Evolutionary conservation across 345 rosid genomes (phyloP).

Genomic region (Gossypium anomalum): DNA sequence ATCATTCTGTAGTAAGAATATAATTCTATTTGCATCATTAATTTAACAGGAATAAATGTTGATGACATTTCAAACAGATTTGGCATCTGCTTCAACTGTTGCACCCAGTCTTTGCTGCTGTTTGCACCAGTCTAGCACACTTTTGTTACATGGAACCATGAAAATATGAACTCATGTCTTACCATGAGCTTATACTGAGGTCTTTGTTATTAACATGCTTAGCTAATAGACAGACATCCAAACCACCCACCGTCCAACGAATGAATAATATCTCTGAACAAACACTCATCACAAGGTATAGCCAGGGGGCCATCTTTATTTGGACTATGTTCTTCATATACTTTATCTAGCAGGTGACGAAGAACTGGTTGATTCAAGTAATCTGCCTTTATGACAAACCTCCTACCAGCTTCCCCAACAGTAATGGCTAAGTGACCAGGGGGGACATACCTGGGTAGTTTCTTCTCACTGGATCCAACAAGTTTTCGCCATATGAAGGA

Average conservation of each 20-base stretch:
- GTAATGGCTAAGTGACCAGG: constrained; percentile 32
- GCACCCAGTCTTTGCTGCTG: not conserved
- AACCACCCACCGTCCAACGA: constrained; percentile 7
- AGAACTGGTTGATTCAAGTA: constrained; percentile 33
- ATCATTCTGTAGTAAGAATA: not conserved
- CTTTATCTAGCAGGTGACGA: constrained; percentile 29
- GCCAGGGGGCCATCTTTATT: constrained; percentile 27
- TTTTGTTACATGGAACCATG: not conserved
- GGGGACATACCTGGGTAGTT: constrained; percentile 29
- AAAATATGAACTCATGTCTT: not conserved
- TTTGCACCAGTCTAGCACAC: not conserved
- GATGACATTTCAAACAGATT: not conserved
- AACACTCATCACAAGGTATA: constrained; percentile 30
- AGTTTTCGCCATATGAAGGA: constrained; percentile 22
- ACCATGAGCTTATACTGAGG: not conserved
- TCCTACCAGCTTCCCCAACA: constrained; percentile 28
- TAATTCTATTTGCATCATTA: not conserved
- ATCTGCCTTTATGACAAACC: constrained; percentile 27
- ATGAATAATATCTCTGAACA: constrained; percentile 29
- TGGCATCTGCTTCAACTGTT: constrained; percentile 5
- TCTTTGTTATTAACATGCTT: not conserved
- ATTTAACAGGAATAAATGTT: not conserved
- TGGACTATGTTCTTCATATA: constrained; percentile 25
- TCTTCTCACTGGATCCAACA: constrained; percentile 21
- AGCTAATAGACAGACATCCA: not conserved